Evolutionary conservation across 306 rosid species (phyloP), one percentile per base, ranked within the genome.

Genomic region (Comarum palustre): DNA sequence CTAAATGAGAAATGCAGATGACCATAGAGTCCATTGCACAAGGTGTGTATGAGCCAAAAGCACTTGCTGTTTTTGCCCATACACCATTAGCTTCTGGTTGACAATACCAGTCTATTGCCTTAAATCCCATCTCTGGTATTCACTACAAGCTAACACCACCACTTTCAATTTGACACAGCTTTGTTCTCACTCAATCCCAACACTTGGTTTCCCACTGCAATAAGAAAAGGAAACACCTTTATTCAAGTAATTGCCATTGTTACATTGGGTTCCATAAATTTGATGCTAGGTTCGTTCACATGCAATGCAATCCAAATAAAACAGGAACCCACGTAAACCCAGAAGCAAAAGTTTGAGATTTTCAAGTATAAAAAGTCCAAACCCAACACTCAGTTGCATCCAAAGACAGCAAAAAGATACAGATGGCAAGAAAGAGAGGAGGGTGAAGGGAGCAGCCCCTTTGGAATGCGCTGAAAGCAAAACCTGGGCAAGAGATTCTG

Each of bases 1-100:
- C 89, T 84, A 90, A 84, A 83, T 90, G 88, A 64, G 96, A 87
- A 66, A 70, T 55, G 65, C 86, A 84, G 72, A 84, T 66, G 62
- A 90, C 97, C 76, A 93, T 70, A 68, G 96, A 78, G 71, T 86
- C 86, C 66, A 93, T 77, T 59, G 86, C 92, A 83, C 98, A 93
- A 74, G 98, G 96, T 55, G 97, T 87, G 75, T 90, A 93, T 41
- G 93, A 79, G 57, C 96, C 90, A 79, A 90, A 90, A 78, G 87
- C 88, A 82, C 87, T 87, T 17, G 78, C 85, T 76, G 55, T 69
- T 72, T 79, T 73, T 16, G 61, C 83, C 98, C 98, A 93, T 65
- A 80, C 42, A 72, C 84, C 76, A 52, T 90, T 78, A 69, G 81
- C 77, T 69, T 13, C 83, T 27, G 98, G 97, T 61, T 79, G 80